Evolutionary conservation across 129 eudicot genomes (phyloP).

Genomic region (Lonicera japonica): DNA sequence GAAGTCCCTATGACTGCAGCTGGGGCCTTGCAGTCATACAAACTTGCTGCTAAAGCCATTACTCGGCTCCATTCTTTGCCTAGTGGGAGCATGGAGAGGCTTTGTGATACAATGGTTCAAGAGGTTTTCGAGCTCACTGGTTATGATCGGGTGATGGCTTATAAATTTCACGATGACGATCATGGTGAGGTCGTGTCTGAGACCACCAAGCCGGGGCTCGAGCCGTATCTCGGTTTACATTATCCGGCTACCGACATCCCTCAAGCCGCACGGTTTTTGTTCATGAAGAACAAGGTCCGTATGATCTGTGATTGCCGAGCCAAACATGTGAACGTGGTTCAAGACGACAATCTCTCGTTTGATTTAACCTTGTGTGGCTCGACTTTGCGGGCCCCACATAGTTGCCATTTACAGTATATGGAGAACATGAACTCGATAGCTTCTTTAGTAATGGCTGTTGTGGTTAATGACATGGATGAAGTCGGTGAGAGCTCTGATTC

Average conservation of each 20-base stretch:
- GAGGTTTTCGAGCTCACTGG: constrained; percentile 96
- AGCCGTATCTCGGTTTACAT: constrained; percentile 90
- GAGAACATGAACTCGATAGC: constrained; percentile 96
- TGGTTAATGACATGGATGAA: constrained; percentile 71
- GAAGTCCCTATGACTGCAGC: constrained; percentile 99
- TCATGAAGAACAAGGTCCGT: constrained; percentile 92
- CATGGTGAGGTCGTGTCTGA: constrained; percentile 92
- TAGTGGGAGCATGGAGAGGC: constrained; percentile 80
- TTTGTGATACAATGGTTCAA: constrained; percentile 93
- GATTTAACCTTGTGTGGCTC: constrained; percentile 89
- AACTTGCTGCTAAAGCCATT: constrained; percentile 90
- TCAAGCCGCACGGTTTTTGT: constrained; percentile 94
- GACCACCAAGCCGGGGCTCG: constrained; percentile 80
- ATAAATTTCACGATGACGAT: constrained; percentile 94
- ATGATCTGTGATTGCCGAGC: constrained; percentile 90
- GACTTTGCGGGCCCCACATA: constrained; percentile 83
- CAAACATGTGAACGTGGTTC: constrained; percentile 61
- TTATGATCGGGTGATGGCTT: constrained; percentile 88
- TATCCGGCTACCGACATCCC: constrained; percentile 97
- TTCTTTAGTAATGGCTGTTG: constrained; percentile 88
- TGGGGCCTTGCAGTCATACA: constrained; percentile 88
- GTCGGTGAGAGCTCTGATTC: constrained; percentile 41
- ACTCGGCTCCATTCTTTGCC: constrained; percentile 78
- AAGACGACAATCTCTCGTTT: constrained; percentile 62
- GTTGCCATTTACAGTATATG: constrained; percentile 90